Evolutionary conservation across 208 protist genomes (phyloP).

Genomic region (Giardia muris): DNA sequence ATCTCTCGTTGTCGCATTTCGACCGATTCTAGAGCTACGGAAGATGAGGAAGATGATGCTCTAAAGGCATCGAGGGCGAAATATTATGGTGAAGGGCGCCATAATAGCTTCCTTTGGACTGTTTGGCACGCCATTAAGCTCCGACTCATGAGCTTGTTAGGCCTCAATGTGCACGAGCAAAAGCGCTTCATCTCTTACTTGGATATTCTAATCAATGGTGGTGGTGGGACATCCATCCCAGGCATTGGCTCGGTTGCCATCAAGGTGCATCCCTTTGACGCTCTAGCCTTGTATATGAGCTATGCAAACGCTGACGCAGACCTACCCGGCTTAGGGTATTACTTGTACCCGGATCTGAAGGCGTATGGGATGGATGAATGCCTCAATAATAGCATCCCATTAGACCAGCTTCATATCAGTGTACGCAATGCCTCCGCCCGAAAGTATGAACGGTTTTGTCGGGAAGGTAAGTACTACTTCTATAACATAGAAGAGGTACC

Average conservation of each 20-base stretch:
- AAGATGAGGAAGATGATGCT: too few relatives aligned
- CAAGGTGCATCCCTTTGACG: not conserved
- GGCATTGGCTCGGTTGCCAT: not conserved
- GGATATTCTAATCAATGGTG: too few relatives aligned
- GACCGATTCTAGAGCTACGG: too few relatives aligned
- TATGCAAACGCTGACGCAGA: not conserved
- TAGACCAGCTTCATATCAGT: not conserved
- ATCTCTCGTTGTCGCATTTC: not conserved
- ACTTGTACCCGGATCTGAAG: not conserved
- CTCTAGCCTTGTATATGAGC: not conserved
- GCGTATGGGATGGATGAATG: not conserved
- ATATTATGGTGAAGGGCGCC: slow-evolving; percentile 1
- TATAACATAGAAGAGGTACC: too few relatives aligned
- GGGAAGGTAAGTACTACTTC: too few relatives aligned
- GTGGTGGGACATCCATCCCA: too few relatives aligned
- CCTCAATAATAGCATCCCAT: not conserved
- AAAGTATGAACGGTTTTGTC: not conserved
- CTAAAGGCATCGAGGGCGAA: too few relatives aligned
- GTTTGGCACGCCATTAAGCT: too few relatives aligned
- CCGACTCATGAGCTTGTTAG: too few relatives aligned
- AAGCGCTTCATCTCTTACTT: too few relatives aligned
- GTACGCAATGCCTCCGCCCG: not conserved
- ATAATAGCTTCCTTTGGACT: too few relatives aligned
- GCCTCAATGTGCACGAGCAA: too few relatives aligned
- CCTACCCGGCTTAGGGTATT: not conserved